phyloP scores from a whole-genome alignment of 768 basidiomycete genomes.

The Dendrothele bispora region DNA sequence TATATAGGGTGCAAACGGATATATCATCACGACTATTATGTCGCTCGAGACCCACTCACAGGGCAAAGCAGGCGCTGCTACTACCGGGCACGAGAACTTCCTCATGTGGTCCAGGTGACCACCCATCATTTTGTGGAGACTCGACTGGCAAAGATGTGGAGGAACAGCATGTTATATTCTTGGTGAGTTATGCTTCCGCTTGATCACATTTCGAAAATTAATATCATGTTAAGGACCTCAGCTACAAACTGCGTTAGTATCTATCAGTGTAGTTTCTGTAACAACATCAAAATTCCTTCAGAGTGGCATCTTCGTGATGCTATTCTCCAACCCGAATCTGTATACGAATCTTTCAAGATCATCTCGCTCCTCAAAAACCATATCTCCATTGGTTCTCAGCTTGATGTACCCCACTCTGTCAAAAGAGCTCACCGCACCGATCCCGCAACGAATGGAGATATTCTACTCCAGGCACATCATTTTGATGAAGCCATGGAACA shows the following conservation, averaged over 20 bases:
- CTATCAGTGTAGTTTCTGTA: background rate
- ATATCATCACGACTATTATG: background rate
- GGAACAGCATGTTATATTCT: background rate
- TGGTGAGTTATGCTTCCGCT: background rate
- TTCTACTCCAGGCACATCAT: no score
- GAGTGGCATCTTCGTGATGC: background rate
- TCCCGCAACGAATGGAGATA: no score
- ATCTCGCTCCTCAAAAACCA: background rate
- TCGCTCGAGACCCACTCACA: background rate
- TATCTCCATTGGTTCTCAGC: background rate
- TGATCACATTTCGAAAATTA: background rate
- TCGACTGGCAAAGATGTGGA: background rate
- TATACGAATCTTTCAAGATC: background rate
- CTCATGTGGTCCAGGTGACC: background rate
- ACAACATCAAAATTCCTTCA: background rate
- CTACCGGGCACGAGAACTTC: background rate
- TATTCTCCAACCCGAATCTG: background rate
- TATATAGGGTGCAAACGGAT: background rate
- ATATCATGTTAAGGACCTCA: background rate
- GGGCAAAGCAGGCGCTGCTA: background rate
- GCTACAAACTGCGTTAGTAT: background rate
- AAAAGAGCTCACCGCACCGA: no score
- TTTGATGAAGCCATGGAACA: background rate
- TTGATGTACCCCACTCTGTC: background rate
- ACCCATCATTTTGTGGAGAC: background rate